Evolutionary conservation across 2,329 filamentous ascomycete genomes (phyloP), one percentile per base, ranked within the genome.

Genomic region (Fusarium tupiense): DNA sequence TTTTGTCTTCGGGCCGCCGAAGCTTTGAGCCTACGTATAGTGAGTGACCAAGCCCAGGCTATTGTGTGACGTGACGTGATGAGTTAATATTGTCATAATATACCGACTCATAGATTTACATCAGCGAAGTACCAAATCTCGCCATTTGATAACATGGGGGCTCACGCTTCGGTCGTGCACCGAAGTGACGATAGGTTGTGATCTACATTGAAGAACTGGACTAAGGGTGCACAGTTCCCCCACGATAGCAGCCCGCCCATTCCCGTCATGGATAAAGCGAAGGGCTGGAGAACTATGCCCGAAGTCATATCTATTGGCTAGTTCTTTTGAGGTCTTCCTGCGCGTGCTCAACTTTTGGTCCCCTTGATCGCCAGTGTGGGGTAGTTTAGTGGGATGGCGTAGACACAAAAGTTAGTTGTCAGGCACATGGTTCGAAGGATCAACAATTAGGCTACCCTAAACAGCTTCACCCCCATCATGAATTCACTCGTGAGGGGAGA

Each of bases 301-400:
- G 19, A 40, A 26, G 47, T 24, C 49, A 54, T 56, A 65, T 62
- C 60, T 49, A 72, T 68, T 74, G 63, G 71, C 33, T 65, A 33
- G 9, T 49, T 44, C 53, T 52, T 29, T 64, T 43, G 35, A 58
- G 31, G 57, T 59, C 46, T 31, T 43, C 16, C 47, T 56, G 71
- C 71, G 71, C 67, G 67, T 74, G 71, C 63, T 61, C 71, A 64
- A 24, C 31, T 61, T 68, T 61, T 74, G 71, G 62, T 71, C 71
- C 71, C 71, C 71, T 71, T 74, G 71, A 74, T 74, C 71, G 71
- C 35, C 67, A 56, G 52, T 65, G 64, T 72, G 68, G 69, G 68
- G 68, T 60, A 68, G 16, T 46, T 24, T 61, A 35, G 58, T 54
- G 52, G 46, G 56, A 56, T 69, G 41, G 56, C 26, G 64, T 47